Evolutionary conservation across 2,329 filamentous ascomycete species (phyloP), one percentile per base, ranked within the genome.

Genomic region (Fusarium anthophilum): DNA sequence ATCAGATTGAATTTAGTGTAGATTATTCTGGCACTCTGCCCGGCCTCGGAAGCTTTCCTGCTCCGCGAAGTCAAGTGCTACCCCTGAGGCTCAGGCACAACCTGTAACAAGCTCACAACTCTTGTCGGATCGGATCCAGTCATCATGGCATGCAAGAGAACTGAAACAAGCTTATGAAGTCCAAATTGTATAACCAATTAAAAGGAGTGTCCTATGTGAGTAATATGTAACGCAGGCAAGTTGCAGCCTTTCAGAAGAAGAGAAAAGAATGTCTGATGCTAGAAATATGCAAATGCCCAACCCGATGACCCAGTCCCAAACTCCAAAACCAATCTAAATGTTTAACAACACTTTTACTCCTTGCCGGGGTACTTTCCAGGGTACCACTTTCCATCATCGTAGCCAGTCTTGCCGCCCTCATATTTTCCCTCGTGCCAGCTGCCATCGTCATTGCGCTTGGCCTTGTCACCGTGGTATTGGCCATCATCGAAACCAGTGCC

Each of bases 361-460:
- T 63, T 60, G 14, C 64, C 62, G 12, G 72, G 73, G 20, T 76
- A 76, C 57, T 76, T 76, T 37, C 71, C 72, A 14, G 57, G 68
- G 22, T 65, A 55, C 70, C 70, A 73, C 10, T 62, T 69, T 10
- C 70, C 70, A 30, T 73, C 60, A 30, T 73, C 70, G 1, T 54
- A 41, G 3, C 37, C 35, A 39, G 63, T 66, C 18, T 64, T 41
- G 10, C 55, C 45, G 5, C 58, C 67, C 22, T 70, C 68, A 18
- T 72, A 71, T 32, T 71, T 71, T 2, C 62, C 69, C n/a, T 51
- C 55, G 0, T 47, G 37, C 69, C 58, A 61, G 48, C 58, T 61
- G 12, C 58, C 58, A 56, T 61, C 61, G 3, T 63, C 61, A 13
- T 60, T 35, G 43, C 60, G 60, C 54, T 63, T 63, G 26, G 38